A percentile compares a stretch with the other conserved stretches of the same genome.
Conservation (phyloP, 2,329 filamentous ascomycete species). For the Bretziella fagacearum region DNA sequence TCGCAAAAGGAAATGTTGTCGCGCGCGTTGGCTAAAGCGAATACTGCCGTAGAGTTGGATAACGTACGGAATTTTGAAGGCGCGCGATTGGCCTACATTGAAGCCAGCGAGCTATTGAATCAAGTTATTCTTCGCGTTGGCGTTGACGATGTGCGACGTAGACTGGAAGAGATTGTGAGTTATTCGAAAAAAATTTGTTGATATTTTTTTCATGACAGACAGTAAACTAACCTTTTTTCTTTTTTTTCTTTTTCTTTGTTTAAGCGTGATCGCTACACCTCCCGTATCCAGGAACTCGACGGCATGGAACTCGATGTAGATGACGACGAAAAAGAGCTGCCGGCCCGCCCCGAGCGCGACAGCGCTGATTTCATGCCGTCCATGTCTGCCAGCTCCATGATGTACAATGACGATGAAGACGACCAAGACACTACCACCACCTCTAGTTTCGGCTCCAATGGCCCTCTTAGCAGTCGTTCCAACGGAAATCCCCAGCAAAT, state of each 20-base stretch:
- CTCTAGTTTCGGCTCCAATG: conserved; percentile 5
- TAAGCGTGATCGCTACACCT: conserved; percentile 84
- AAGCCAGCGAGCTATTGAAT: conserved; percentile 76
- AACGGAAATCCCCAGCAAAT: conserved; percentile 2
- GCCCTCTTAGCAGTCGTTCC: neutral
- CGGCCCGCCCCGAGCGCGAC: conserved; percentile 46
- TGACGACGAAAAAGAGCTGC: conserved; percentile 56
- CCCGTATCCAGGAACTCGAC: conserved; percentile 72
- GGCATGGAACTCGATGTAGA: conserved; percentile 41
- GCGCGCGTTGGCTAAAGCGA: conserved; percentile 86
- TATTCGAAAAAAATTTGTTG: neutral
- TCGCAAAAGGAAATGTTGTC: conserved; percentile 94
- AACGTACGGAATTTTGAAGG: conserved; percentile 91
- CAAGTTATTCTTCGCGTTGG: conserved; percentile 75
- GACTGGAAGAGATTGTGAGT: conserved; percentile 84
- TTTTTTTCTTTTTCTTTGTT: conserved; percentile 10
- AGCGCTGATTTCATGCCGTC: conserved; percentile 14
- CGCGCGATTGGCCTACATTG: conserved; percentile 74
- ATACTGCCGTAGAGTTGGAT: conserved; percentile 86
- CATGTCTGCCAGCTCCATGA: conserved; percentile 24
- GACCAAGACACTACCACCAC: conserved; percentile 6
- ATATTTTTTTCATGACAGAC: too few relatives aligned
- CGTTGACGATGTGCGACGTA: conserved; percentile 72
- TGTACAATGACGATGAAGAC: conserved; percentile 27
- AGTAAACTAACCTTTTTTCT: neutral